Evolutionary conservation across 163 green algal genomes (phyloP).

Genomic region (Dunaliella salina): DNA sequence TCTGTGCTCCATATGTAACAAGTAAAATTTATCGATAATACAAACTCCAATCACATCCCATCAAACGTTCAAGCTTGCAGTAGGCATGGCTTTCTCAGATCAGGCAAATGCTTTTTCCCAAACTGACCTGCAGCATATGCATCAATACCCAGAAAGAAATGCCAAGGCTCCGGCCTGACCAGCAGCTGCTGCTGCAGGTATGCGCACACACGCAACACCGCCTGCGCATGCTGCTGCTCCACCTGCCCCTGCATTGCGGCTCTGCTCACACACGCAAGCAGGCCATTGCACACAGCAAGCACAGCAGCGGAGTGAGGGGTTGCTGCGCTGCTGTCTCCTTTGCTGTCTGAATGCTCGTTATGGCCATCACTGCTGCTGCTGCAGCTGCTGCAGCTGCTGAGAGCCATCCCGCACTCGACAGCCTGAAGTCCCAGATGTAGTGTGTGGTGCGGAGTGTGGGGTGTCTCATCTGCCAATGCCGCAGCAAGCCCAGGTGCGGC

Average conservation of each 20-base stretch:
- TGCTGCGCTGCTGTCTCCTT: neutral
- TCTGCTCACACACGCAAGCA: neutral
- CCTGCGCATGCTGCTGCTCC: slow-evolving; percentile 1
- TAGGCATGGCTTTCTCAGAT: no score
- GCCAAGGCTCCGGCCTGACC: neutral
- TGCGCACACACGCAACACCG: neutral
- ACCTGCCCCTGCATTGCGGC: neutral
- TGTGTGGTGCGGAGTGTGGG: no score
- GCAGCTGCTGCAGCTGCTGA: neutral
- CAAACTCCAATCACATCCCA: no score
- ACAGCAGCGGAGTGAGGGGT: neutral
- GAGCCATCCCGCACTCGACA: neutral
- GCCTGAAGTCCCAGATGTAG: neutral
- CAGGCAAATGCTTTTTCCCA: no score
- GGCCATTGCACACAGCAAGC: neutral
- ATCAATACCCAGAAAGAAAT: neutral
- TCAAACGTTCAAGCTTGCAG: no score
- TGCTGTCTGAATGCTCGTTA: no score
- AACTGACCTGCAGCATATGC: neutral
- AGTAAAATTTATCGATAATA: no score
- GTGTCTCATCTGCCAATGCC: neutral
- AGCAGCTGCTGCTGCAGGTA: neutral
- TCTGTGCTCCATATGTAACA: no score
- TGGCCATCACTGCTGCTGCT: neutral
- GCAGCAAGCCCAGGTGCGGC: neutral